Percentiles rank a stretch among this genome's conserved stretches.
phyloP scores from a whole-genome alignment of 202 grass and related monocot genomes.

The Zizania palustris region DNA sequence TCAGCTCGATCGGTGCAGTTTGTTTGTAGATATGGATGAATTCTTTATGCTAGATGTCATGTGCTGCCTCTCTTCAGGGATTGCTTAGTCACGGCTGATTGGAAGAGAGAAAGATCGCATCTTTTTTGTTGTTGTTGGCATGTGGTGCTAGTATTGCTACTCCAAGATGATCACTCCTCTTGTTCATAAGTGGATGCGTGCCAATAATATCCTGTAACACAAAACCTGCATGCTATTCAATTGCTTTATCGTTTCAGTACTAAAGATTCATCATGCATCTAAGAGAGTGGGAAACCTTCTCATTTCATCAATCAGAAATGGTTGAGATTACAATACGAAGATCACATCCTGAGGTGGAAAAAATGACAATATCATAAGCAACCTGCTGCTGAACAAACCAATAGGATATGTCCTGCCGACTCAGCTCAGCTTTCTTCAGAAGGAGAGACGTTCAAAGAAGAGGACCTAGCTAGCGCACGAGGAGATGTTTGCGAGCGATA shows the following conservation, averaged over 20 bases:
- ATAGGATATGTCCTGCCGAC: not conserved
- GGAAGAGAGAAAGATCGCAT: not conserved
- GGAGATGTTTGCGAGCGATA: not conserved
- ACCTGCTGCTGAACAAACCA: not conserved
- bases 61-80: not conserved
- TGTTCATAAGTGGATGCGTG: not conserved
- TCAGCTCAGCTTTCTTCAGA: not conserved
- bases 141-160: not conserved
- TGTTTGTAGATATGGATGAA: not conserved
- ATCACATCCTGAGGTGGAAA: too few species aligned
- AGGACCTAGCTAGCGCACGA: not conserved
- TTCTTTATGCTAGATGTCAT: not conserved
- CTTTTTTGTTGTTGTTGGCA: not conserved
- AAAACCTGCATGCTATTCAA: slow-evolving; percentile 1
- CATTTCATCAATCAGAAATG: too few species aligned
- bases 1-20: not conserved
- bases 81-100: not conserved
- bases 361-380: not conserved
- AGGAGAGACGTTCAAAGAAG: not conserved
- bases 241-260: not conserved
- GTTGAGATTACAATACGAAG: too few species aligned
- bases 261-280: too few species aligned
- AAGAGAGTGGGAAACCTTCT: too few species aligned
- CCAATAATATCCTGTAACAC: not conserved
- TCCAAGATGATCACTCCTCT: slow-evolving; percentile 4